phyloP scores from a whole-genome alignment of 2,329 filamentous ascomycete species.

The Penicillium paneum region DNA sequence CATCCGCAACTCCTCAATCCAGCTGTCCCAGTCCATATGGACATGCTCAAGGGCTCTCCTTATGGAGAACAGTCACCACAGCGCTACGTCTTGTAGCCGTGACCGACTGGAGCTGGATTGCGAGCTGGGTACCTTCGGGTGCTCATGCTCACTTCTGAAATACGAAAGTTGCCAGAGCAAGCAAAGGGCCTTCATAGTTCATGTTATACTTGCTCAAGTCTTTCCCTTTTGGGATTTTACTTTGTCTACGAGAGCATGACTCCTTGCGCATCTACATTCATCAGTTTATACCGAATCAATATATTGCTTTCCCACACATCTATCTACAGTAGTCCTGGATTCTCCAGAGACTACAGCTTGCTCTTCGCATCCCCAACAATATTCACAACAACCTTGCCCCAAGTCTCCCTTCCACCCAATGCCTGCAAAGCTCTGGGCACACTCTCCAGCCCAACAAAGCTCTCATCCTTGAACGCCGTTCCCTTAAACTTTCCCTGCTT shows the following conservation, averaged over 20 bases:
- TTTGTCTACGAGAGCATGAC: slow-evolving; percentile 44
- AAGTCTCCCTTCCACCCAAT: slow-evolving; percentile 76
- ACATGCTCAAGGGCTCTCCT: slow-evolving; percentile 30
- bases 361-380: slow-evolving; percentile 64
- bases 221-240: slow-evolving; percentile 12
- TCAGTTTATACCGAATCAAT: slow-evolving; percentile 7
- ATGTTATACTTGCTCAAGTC: slow-evolving; percentile 37
- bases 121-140: slow-evolving; percentile 17
- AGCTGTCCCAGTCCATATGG: slow-evolving; percentile 33
- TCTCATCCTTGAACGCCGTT: slow-evolving; percentile 76
- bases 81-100: slow-evolving; percentile 43
- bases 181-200: slow-evolving; percentile 48
- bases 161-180: slow-evolving; percentile 39
- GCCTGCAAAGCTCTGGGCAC: slow-evolving; percentile 73
- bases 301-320: neutral
- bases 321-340: neutral
- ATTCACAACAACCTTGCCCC: slow-evolving; percentile 94
- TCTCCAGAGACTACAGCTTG: slow-evolving; percentile 29
- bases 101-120: slow-evolving; percentile 42
- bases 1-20: slow-evolving; percentile 33
- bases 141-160: slow-evolving; percentile 6
- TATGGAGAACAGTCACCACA: slow-evolving; percentile 36
- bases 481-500: slow-evolving; percentile 73
- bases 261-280: slow-evolving; percentile 45
- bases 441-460: slow-evolving; percentile 77